Evolutionary conservation across 2,329 filamentous ascomycete species (phyloP), one percentile per base, ranked within the genome.

Genomic region (Teratosphaeria gauchensis): DNA sequence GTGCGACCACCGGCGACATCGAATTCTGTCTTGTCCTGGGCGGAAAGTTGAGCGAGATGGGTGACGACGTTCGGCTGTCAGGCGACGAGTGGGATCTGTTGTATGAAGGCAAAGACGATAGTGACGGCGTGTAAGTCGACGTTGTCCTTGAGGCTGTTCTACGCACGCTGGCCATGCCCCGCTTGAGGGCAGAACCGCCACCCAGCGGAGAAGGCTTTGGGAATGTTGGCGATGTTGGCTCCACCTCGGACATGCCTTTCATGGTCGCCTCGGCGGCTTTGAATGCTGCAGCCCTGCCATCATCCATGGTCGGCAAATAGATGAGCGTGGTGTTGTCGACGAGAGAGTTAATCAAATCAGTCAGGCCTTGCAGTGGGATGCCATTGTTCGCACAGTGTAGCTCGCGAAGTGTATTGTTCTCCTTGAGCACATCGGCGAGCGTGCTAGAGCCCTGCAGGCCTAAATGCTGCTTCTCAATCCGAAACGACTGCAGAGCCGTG

Each of bases 371-470:
- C n/a, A 88, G 76, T 53, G 84, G 85, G 58, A 88, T 87, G 57
- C 84, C 83, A 66, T 90, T 90, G 69, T 87, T 84, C 62, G 87
- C 85, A 70, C 86, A 89, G 65, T 88, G 79, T 5, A 90, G 77
- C 68, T 89, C 83, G 30, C 80, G 78, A 4, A 90, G 73, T 1
- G 80, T 82, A 1, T 72, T 76, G 65, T 89, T 89, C 61, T 78
- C 78, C 65, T 86, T 83, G 38, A 89, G 74, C 16, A 89, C 85
- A 19, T 86, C 85, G 1, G 86, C 83, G 38, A 89, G 75, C 0
- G 85, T 87, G 66, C 82, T 87, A 3, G 86, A 86, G 33, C 86
- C 86, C 71, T 86, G 84, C 24, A 88, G 71, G 3, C 86, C 86
- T 6, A 89, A 78, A 62, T 83, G 85, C 72, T 89, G 86, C 68